Conservation (phyloP, 2,329 filamentous ascomycete species). For the Fulvia fulva region DNA sequence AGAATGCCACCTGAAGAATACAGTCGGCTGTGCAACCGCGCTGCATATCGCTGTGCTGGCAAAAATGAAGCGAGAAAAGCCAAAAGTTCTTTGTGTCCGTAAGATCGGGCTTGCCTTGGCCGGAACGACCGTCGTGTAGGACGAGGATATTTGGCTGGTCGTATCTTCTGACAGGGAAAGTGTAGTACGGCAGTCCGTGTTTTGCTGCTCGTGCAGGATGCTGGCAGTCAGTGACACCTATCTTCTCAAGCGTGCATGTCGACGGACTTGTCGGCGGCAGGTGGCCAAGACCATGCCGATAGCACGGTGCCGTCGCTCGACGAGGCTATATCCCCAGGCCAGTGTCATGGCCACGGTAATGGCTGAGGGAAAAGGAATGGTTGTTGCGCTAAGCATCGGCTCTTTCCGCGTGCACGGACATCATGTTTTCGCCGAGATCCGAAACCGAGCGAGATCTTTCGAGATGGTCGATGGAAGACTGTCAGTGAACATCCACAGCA, state of each 20-base stretch:
- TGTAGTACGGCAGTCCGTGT: background rate
- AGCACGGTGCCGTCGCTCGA: background rate
- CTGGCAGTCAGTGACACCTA: background rate
- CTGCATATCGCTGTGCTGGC: background rate
- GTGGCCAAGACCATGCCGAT: background rate
- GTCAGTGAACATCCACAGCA: background rate
- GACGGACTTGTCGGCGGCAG: too few relatives aligned
- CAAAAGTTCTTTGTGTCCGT: background rate
- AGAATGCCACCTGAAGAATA: background rate
- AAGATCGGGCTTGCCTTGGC: background rate
- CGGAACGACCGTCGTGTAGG: background rate
- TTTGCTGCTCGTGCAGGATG: background rate
- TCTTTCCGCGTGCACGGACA: background rate
- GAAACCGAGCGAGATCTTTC: conserved; percentile 15
- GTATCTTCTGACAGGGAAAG: background rate
- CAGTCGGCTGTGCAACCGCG: background rate
- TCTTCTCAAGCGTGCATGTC: background rate
- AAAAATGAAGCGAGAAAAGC: background rate
- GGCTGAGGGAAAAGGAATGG: background rate
- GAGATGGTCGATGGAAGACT: conserved; percentile 1
- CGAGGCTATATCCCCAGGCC: background rate
- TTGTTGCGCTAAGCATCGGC: background rate
- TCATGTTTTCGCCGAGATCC: background rate
- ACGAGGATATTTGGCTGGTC: background rate
- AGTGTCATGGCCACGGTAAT: too few relatives aligned